Base-by-base conservation (phyloP, 345 rosid genomes). In the Xanthoceras sorbifolium region DNA sequence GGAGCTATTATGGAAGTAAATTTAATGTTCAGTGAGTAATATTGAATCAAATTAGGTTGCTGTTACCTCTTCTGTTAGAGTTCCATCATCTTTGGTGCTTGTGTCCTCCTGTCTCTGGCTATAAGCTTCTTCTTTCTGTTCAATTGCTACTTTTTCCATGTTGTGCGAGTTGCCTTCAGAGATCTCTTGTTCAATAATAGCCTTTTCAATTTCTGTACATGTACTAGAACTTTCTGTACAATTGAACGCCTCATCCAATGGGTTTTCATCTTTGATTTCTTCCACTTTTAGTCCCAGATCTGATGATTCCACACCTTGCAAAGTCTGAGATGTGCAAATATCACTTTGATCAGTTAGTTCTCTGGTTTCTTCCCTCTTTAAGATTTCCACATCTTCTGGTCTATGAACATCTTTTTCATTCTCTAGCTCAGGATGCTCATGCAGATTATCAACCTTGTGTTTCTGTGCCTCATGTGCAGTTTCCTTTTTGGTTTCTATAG, bases 61-160 rank as follows among this genome's bases (percentile, higher is more conserved):
- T 55, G 72, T 75, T 11, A 84, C 86, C 82, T 77, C 72, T 38
- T 78, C 80, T 46, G 52, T 50, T 18, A 20, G 50, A 34, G 29
- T 22, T 76, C 31, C 72, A 64, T 10, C 11, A 18, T 42, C 69
- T 54, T 69, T 62, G 61, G 50, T 73, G 29, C 59, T 44, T 26
- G 3, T 28, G 8, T 66, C 48, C 34, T 79, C 77, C 29, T 20
- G 69, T 32, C 64, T 42, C 28, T 62, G 76, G 67, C 32, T 77
- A 8, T 66, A 14, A 38, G 31, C 73, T 80, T 46, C 78, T 71
- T 5, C 71, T 78, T 63, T 73, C 54, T 12, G 61, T 38, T 73
- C 81, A 42, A n/a, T 48, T 59, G 14, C 71, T 48, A 61, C 69
- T 23, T 71, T 79, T 69, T 60, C 84, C 42, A 31, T 38, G 64